A percentile compares a stretch with the other conserved stretches of the same genome.
phyloP scores from a whole-genome alignment of 2,329 filamentous ascomycete species.

The Chaetomiaceae sp. region DNA sequence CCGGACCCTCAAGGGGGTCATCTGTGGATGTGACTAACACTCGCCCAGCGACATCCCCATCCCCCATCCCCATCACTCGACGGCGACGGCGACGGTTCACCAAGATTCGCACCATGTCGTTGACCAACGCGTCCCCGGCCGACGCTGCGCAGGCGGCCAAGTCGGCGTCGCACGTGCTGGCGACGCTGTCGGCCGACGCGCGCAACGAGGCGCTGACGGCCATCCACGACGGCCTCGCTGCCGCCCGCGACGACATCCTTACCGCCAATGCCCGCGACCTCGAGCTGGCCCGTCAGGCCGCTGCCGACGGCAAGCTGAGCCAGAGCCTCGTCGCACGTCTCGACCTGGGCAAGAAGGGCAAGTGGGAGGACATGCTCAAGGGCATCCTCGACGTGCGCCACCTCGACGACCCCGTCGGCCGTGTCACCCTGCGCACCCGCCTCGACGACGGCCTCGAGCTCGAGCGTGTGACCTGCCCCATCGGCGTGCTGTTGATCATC shows the following conservation, averaged over 20 bases:
- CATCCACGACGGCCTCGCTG: slow-evolving; percentile 70
- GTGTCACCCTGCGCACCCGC: slow-evolving; percentile 72
- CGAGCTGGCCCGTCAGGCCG: slow-evolving; percentile 64
- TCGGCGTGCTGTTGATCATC: slow-evolving; percentile 95
- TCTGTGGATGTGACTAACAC: slow-evolving; percentile 12
- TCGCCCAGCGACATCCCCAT: background rate
- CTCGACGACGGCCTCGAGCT: slow-evolving; percentile 82
- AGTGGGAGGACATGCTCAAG: slow-evolving; percentile 97
- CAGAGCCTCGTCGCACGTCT: slow-evolving; percentile 81
- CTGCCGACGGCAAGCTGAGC: slow-evolving; percentile 68
- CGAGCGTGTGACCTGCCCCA: slow-evolving; percentile 86
- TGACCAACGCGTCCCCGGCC: slow-evolving; percentile 75
- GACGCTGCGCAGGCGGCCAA: slow-evolving; percentile 75
- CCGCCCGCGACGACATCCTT: slow-evolving; percentile 68
- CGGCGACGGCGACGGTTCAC: too few species aligned
- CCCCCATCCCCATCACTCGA: too few species aligned
- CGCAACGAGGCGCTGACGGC: slow-evolving; percentile 81
- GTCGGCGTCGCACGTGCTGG: slow-evolving; percentile 73
- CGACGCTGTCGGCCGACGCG: slow-evolving; percentile 66
- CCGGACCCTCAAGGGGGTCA: too few species aligned
- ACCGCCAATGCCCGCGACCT: slow-evolving; percentile 83
- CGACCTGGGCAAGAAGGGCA: slow-evolving; percentile 78
- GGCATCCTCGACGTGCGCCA: slow-evolving; percentile 84
- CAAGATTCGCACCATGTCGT: slow-evolving; percentile 63
- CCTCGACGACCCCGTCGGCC: slow-evolving; percentile 87